Conservation (phyloP, 2,329 filamentous ascomycete species). For the Curvularia sp. region DNA sequence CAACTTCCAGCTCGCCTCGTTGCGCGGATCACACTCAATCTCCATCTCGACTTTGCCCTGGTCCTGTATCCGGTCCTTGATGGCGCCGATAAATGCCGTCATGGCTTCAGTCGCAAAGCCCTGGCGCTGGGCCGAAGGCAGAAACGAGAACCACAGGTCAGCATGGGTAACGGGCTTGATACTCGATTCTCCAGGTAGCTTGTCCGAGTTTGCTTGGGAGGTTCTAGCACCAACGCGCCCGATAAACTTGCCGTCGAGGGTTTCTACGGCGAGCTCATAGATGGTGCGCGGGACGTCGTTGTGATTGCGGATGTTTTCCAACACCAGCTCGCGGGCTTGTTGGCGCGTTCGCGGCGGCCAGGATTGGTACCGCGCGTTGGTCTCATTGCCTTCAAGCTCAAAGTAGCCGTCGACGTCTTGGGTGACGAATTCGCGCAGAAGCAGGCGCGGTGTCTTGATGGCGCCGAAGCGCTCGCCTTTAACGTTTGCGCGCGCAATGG, state of each 20-base stretch:
- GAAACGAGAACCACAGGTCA: constrained; percentile 44
- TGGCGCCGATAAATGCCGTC: constrained; percentile 31
- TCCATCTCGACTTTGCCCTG: constrained; percentile 32
- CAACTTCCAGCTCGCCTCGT: constrained; percentile 39
- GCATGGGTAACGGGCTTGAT: constrained; percentile 23
- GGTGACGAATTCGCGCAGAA: constrained; percentile 38
- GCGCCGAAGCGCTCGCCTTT: constrained; percentile 26
- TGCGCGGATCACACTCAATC: constrained; percentile 49
- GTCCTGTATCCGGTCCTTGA: constrained; percentile 20
- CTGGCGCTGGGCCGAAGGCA: constrained; percentile 33
- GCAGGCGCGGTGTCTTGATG: constrained; percentile 32
- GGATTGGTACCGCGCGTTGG: constrained; percentile 41
- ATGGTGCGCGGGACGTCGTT: constrained; percentile 23
- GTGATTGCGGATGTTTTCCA: constrained; percentile 28
- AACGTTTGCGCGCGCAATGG: constrained; percentile 27
- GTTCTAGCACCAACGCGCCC: constrained; percentile 41
- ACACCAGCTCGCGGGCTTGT: constrained; percentile 31
- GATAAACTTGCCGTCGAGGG: constrained; percentile 29
- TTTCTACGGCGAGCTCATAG: constrained; percentile 43
- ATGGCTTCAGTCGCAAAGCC: constrained; percentile 46
- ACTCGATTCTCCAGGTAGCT: constrained; percentile 8
- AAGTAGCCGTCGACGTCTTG: constrained; percentile 33
- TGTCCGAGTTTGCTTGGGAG: constrained; percentile 13
- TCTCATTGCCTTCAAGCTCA: constrained; percentile 32
- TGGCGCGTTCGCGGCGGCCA: constrained; percentile 34